phyloP scores from a whole-genome alignment of 1,284 basidiomycete species.

The Xerocomus minutiporus region DNA sequence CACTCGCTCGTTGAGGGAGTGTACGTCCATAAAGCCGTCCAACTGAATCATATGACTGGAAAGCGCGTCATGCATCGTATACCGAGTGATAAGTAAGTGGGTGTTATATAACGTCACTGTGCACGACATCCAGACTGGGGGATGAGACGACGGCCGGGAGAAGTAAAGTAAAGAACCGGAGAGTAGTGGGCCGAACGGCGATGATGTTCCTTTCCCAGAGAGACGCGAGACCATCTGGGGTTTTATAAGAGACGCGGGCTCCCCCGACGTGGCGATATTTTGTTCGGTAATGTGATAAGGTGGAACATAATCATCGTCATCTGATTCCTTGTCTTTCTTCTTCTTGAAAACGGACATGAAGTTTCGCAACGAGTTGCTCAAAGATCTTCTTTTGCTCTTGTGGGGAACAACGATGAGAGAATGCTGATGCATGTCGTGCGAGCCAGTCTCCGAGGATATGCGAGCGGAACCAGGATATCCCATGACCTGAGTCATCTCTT shows the following conservation, averaged over 20 bases:
- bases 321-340: constrained; percentile 36
- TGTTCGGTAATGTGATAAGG: constrained; percentile 8
- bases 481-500: constrained; percentile 6
- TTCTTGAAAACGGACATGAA: constrained; percentile 63
- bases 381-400: constrained; percentile 43
- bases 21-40: constrained; percentile 55
- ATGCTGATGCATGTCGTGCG: constrained; percentile 6
- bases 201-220: not conserved
- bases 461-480: constrained; percentile 9
- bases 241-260: constrained; percentile 4
- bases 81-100: constrained; percentile 47
- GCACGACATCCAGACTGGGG: constrained; percentile 53
- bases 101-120: constrained; percentile 44
- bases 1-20: constrained; percentile 48
- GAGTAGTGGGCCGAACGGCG: constrained; percentile 18
- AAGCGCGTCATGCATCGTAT: constrained; percentile 41
- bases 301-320: constrained; percentile 21
- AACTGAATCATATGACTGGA: constrained; percentile 47
- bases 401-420: constrained; percentile 16
- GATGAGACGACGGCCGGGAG: constrained; percentile 32
- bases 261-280: not conserved
- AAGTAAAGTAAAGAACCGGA: constrained; percentile 51
- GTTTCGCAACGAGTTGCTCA: constrained; percentile 63
- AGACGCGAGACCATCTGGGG: constrained; percentile 1
- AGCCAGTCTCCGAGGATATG: constrained; percentile 12